phyloP scores from a whole-genome alignment of 805 yeast species.

The Kurtzmaniella cleridarum region DNA sequence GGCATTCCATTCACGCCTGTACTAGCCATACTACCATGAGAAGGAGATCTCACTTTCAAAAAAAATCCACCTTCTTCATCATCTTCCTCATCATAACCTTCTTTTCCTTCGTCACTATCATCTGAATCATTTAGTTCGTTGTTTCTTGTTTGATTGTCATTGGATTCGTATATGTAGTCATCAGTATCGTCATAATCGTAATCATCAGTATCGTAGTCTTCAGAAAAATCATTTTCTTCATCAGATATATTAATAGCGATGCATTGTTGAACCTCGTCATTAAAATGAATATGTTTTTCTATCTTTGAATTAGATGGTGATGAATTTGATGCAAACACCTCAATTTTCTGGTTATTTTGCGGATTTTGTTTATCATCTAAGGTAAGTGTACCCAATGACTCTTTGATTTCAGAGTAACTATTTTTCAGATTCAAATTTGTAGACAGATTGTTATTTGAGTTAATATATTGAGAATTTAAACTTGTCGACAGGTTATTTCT shows the following conservation, averaged over 20 bases:
- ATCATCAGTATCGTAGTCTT: conserved; percentile 19
- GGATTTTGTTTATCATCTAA: no score
- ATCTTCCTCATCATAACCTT: conserved; percentile 40
- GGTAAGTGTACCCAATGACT: no score
- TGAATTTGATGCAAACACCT: neutral
- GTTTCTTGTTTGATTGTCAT: conserved; percentile 5
- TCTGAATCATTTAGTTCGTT: conserved; percentile 17
- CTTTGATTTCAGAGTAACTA: no score
- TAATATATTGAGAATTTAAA: conserved; percentile 5
- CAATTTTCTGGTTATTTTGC: no score
- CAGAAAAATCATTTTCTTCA: conserved; percentile 33
- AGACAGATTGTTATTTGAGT: no score
- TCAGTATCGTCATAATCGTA: conserved; percentile 15
- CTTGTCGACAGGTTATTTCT: conserved; percentile 16
- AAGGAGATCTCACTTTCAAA: conserved; percentile 46
- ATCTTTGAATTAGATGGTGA: conserved; percentile 15
- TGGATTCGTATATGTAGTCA: conserved; percentile 8
- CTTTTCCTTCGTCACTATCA: conserved; percentile 24
- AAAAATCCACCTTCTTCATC: conserved; percentile 70
- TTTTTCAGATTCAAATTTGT: no score
- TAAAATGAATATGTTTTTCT: conserved; percentile 82
- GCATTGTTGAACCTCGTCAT: conserved; percentile 92
- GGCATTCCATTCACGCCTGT: neutral
- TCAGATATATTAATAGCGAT: conserved; percentile 53
- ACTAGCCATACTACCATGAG: conserved; percentile 21